Evolutionary conservation across 345 rosid genomes (phyloP), one percentile per base, ranked within the genome.

Genomic region (Hibiscus trionum): DNA sequence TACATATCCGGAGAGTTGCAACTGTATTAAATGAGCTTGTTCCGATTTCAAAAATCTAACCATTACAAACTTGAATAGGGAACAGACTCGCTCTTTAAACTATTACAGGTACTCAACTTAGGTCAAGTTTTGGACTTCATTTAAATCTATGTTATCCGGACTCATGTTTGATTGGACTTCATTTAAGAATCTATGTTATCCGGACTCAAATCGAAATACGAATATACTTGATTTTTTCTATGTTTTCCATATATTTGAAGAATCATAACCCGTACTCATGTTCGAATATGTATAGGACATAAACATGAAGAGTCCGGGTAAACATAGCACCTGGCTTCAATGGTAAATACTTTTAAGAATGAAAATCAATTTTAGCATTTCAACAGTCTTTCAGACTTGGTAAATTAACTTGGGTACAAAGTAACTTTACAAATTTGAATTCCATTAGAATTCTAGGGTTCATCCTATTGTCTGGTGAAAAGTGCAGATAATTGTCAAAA

Each of bases 361-460:
- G 6, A 6, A 14, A 47, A 24, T 4, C 19, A 11, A 7, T 66
- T 44, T 74, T 29, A 65, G 31, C 70, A 69, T 55, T 29, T 53
- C 44, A 21, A 21, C 24, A 21, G 24, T 21, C 56, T 69, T 69
- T 69, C 67, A 52, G 35, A 24, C 67, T 24, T 67, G 17, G 57
- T 47, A 56, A 55, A 69, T 69, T 3, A 55, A 55, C 44, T 17
- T 46, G 16, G 19, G 53, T 67, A 75, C 56, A 76, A 72, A 68
- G 46, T 61, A 26, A 61, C 29, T 24, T 31, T 79, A 76, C 79
- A 68, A 16, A 50, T 16, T 50, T 50, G 59, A 68, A 76, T 69
- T 49, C 53, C 50, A 61, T 24, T 67, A 75, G 15, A 44, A 78
- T 63, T 44, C 72, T 52, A 44, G 11, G 39, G 17, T 55, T 37